These are phyloP conservation scores for Phytophthora crassamura DNA, from an alignment of 352 stramenopile species.

Conservation along the genomic window DNA sequence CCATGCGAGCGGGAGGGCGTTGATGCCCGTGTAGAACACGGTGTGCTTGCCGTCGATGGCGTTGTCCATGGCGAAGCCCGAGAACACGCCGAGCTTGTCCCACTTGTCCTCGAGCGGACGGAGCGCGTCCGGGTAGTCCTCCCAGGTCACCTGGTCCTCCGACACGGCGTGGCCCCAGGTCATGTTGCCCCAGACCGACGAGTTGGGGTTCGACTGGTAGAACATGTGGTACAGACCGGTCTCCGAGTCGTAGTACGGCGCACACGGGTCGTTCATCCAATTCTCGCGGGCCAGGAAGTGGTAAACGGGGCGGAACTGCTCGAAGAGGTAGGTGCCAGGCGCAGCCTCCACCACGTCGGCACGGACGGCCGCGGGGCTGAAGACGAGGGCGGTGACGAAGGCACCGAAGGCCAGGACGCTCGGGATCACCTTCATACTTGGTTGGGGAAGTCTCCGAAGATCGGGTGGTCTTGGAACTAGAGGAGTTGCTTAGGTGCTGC, in stretches of 20 bases:
- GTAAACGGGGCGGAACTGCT: slow-evolving; percentile 67
- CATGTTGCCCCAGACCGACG: no score
- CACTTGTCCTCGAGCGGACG: no score
- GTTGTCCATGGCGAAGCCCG: no score
- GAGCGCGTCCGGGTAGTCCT: no score
- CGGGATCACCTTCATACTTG: slow-evolving; percentile 34
- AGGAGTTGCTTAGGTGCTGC: slow-evolving; percentile 18
- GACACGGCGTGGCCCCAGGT: no score
- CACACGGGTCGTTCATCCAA: slow-evolving; percentile 89
- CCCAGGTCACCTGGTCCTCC: no score
- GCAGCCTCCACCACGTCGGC: slow-evolving; percentile 37
- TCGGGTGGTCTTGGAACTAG: slow-evolving; percentile 10
- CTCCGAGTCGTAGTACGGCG: slow-evolving; percentile 62
- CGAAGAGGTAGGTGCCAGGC: slow-evolving; percentile 48
- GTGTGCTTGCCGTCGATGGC: no score
- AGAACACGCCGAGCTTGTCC: no score
- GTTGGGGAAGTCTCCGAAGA: slow-evolving; percentile 7
- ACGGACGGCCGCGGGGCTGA: slow-evolving; percentile 16
- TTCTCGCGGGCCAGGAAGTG: slow-evolving; percentile 71
- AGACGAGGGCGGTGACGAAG: slow-evolving; percentile 23
- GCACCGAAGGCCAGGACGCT: slow-evolving; percentile 23
- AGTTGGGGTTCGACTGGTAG: no score
- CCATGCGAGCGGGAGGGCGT: no score
- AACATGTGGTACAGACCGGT: no score
- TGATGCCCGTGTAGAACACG: no score